Conservation (phyloP, 805 yeast genomes). For the Ogataea naganishii region DNA sequence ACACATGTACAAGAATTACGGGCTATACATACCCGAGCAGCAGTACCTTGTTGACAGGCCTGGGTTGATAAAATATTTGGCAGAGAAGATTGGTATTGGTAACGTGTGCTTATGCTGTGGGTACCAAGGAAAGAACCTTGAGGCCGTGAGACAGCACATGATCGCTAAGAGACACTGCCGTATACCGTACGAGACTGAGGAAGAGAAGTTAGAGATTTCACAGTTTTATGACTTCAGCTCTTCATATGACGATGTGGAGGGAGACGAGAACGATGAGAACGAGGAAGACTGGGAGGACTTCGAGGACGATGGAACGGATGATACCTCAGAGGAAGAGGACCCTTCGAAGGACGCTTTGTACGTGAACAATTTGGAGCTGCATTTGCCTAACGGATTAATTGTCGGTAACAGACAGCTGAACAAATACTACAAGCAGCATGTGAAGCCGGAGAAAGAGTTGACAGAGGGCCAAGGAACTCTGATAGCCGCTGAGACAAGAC, state of each 20-base stretch:
- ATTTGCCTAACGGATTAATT: slow-evolving; percentile 68
- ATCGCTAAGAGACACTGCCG: slow-evolving; percentile 76
- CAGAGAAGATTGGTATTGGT: slow-evolving; percentile 76
- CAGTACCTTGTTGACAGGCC: slow-evolving; percentile 55
- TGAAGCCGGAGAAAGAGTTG: slow-evolving; percentile 38
- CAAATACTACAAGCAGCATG: slow-evolving; percentile 62
- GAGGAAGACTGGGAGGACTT: slow-evolving; percentile 26
- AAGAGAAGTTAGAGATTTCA: slow-evolving; percentile 67
- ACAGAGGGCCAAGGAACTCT: slow-evolving; percentile 68
- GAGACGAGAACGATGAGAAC: slow-evolving; percentile 23
- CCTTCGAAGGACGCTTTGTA: slow-evolving; percentile 24
- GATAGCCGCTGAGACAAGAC: slow-evolving; percentile 67
- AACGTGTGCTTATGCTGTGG: slow-evolving; percentile 75
- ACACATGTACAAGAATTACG: slow-evolving; percentile 77
- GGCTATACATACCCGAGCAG: slow-evolving; percentile 81
- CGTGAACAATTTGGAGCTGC: slow-evolving; percentile 49
- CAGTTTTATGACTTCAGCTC: slow-evolving; percentile 80
- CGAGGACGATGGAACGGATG: slow-evolving; percentile 15
- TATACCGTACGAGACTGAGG: slow-evolving; percentile 78
- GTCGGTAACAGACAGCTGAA: slow-evolving; percentile 76
- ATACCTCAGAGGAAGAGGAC: slow-evolving; percentile 16
- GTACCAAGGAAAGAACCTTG: slow-evolving; percentile 77
- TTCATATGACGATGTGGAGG: slow-evolving; percentile 34
- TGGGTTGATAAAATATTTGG: slow-evolving; percentile 70
- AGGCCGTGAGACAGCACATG: slow-evolving; percentile 88